phyloP scores from a whole-genome alignment of 2,329 filamentous ascomycete species.

The Corinectria fuckeliana region DNA sequence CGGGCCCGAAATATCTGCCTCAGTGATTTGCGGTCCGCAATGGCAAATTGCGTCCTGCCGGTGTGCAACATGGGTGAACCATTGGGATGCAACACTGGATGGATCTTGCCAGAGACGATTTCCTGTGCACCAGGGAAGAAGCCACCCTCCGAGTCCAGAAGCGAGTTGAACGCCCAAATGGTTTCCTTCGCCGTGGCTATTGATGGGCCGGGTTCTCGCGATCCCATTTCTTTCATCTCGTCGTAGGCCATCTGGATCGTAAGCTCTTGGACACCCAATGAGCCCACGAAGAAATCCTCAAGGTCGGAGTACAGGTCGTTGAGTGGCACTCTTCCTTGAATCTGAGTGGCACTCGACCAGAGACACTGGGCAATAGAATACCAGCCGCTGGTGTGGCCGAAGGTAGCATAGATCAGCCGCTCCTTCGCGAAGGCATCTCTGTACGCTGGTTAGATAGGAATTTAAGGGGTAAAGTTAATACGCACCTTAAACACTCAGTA shows the following conservation, averaged over 20 bases:
- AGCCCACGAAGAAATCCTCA: conserved; percentile 40
- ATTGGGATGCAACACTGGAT: conserved; percentile 35
- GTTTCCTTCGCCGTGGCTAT: conserved; percentile 38
- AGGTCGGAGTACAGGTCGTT: conserved; percentile 39
- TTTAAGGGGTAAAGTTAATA: rapidly evolving
- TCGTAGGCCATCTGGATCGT: conserved; percentile 42
- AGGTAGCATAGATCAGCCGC: conserved; percentile 19
- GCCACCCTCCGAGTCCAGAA: conserved; percentile 31
- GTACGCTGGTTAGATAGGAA: not conserved
- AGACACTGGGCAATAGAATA: conserved; percentile 40
- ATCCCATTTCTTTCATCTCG: conserved; percentile 35
- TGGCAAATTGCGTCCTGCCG: conserved; percentile 38
- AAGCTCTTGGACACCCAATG: conserved; percentile 40
- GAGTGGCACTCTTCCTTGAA: conserved; percentile 36
- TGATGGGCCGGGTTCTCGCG: conserved; percentile 2
- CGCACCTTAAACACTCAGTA: conserved; percentile 15
- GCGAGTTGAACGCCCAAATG: conserved; percentile 42
- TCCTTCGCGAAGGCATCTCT: conserved; percentile 22
- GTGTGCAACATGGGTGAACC: conserved; percentile 20
- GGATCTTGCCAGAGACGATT: conserved; percentile 20
- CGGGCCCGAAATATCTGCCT: conserved; percentile 34
- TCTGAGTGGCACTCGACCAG: conserved; percentile 42
- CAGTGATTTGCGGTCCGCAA: conserved; percentile 43
- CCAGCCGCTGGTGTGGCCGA: conserved; percentile 33
- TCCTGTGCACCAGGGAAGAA: conserved; percentile 3